These are phyloP conservation scores for Chaetomium fimeti DNA, from an alignment of 495 filamentous ascomycete species.

Conservation along the genomic window DNA sequence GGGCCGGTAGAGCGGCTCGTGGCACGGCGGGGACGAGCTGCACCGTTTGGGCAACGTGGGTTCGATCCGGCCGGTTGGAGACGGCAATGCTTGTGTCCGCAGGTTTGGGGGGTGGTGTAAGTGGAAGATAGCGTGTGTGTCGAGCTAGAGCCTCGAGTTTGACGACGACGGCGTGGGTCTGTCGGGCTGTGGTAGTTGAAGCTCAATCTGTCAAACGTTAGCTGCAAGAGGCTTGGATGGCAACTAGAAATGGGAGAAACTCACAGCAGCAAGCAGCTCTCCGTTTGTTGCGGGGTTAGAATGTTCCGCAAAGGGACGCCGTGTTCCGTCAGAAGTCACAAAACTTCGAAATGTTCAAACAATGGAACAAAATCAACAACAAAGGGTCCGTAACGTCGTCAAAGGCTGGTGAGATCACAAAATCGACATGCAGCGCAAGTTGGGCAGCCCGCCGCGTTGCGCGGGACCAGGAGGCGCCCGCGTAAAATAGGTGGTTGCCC, in stretches of 20 bases:
- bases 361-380: background rate
- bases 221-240: background rate
- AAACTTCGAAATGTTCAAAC: background rate
- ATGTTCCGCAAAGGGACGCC: slow-evolving; percentile 2
- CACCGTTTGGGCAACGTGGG: background rate
- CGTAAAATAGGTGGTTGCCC: slow-evolving; percentile 40
- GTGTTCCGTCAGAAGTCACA: background rate
- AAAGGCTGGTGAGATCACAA: background rate
- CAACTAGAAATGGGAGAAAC: background rate
- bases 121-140: background rate
- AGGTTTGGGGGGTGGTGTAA: slow-evolving; percentile 7
- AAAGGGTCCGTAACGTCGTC: background rate
- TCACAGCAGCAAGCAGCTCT: slow-evolving; percentile 11
- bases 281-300: slow-evolving; percentile 1
- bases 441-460: slow-evolving; percentile 10
- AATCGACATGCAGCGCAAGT: background rate
- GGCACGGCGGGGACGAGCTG: background rate
- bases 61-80: background rate
- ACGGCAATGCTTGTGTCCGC: background rate
- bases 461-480: slow-evolving; percentile 12
- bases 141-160: background rate
- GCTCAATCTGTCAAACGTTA: slow-evolving; percentile 12
- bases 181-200: background rate
- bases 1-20: background rate
- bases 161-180: slow-evolving; percentile 5